Percentiles rank a stretch among this genome's conserved stretches.
These are phyloP conservation scores for Geranium incanum DNA, from an alignment of 441 rosid genomes.

Conservation along the genomic window DNA sequence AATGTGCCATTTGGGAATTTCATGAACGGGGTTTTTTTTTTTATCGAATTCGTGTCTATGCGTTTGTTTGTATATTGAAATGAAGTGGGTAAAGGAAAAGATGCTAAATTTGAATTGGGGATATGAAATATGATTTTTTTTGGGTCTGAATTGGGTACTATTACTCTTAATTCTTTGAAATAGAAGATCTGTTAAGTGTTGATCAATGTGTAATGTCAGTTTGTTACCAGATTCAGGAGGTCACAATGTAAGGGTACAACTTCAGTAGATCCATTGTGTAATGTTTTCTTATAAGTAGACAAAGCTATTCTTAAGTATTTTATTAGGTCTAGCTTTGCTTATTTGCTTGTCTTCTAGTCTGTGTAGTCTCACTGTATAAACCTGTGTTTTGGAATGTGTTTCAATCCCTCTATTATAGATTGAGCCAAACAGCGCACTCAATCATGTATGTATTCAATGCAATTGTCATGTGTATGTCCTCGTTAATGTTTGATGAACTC, in stretches of 20 bases:
- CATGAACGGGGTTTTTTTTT: background rate
- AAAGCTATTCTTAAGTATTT: background rate
- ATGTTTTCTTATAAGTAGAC: background rate
- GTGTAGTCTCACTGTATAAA: background rate
- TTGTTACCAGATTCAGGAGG: background rate
- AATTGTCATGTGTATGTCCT: background rate
- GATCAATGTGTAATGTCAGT: background rate
- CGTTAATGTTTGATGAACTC: background rate
- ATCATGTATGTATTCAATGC: background rate
- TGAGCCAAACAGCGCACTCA: background rate
- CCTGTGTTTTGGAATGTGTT: slow-evolving; percentile 1
- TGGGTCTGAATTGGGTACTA: background rate
- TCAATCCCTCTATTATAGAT: background rate
- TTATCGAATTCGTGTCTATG: background rate
- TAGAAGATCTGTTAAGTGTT: background rate
- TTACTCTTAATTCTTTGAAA: too few species aligned
- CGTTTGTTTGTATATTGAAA: background rate
- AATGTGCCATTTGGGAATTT: background rate
- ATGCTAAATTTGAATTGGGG: background rate
- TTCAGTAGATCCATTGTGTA: background rate
- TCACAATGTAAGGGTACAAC: background rate
- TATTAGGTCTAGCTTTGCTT: background rate
- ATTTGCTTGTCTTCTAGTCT: background rate
- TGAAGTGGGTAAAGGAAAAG: background rate
- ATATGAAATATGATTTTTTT: background rate